A percentile compares a stretch with the other conserved stretches of the same genome.
These are phyloP conservation scores for Dactylonectria macrodidyma DNA, from an alignment of 2,329 filamentous ascomycete species.

Conservation along the genomic window DNA sequence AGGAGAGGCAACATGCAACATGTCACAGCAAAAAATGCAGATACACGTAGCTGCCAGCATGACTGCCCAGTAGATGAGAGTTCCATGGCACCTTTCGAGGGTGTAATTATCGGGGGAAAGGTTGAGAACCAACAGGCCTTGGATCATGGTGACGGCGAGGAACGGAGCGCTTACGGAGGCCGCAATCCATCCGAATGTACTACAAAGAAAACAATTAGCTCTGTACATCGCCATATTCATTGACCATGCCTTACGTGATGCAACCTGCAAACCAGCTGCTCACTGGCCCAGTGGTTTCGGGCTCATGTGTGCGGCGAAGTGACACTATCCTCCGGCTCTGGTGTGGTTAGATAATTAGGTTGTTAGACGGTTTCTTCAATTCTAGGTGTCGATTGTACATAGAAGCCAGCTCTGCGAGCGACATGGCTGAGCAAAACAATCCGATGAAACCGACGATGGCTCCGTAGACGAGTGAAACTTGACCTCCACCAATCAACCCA, in stretches of 20 bases:
- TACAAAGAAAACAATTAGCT: neutral
- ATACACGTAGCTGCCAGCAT: slow-evolving; percentile 14
- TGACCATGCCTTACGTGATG: slow-evolving; percentile 23
- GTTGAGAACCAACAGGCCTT: slow-evolving; percentile 38
- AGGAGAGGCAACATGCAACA: slow-evolving; percentile 31
- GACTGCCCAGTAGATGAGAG: slow-evolving; percentile 36
- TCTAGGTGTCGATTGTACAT: neutral
- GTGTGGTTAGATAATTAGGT: slow-evolving; percentile 18
- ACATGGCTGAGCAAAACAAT: slow-evolving; percentile 38
- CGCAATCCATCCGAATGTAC: slow-evolving; percentile 37
- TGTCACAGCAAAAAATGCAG: slow-evolving; percentile 26
- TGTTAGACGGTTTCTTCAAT: neutral
- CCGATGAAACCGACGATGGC: slow-evolving; percentile 29
- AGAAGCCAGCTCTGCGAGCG: slow-evolving; percentile 38
- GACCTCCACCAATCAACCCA: slow-evolving; percentile 33
- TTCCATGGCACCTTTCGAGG: slow-evolving; percentile 39
- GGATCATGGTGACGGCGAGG: slow-evolving; percentile 36
- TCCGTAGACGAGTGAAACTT: slow-evolving; percentile 37
- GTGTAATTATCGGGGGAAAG: slow-evolving; percentile 30
- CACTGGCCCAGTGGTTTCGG: neutral
- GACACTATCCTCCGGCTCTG: slow-evolving; percentile 38
- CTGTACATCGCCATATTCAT: neutral
- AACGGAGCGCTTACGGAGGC: slow-evolving; percentile 35
- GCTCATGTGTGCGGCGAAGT: slow-evolving; percentile 35
- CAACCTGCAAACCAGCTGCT: slow-evolving; percentile 38